A percentile compares a stretch with the other conserved stretches of the same genome.
Evolutionary conservation across 495 filamentous ascomycete species (phyloP).

Genomic region (Alectoria sarmentosa): DNA sequence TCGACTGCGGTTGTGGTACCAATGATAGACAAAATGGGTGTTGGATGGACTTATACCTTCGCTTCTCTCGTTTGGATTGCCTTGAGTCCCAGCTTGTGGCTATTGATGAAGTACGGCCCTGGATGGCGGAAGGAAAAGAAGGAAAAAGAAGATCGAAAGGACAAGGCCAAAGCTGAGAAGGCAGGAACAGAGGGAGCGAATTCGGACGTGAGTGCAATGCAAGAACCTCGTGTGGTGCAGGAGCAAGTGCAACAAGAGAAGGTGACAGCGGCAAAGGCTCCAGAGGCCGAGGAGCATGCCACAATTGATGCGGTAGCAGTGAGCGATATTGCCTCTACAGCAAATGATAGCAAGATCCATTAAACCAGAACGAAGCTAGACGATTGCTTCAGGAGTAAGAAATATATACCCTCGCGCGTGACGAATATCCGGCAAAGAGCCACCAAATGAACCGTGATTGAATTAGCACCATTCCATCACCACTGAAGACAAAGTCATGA

Average conservation of each 20-base stretch:
- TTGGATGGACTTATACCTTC: slow-evolving; percentile 66
- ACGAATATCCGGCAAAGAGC: background rate
- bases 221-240: background rate
- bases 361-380: background rate
- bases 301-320: background rate
- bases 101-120: slow-evolving; percentile 40
- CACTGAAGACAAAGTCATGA: no score
- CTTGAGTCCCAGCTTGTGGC: slow-evolving; percentile 46
- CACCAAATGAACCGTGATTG: background rate
- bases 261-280: background rate
- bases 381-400: background rate
- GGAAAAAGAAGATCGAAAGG: slow-evolving; percentile 7
- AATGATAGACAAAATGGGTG: slow-evolving; percentile 58
- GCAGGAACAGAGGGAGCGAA: background rate
- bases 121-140: slow-evolving; percentile 42
- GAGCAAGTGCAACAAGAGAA: background rate
- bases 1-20: slow-evolving; percentile 58
- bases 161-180: slow-evolving; percentile 1
- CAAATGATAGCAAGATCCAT: background rate
- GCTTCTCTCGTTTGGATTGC: slow-evolving; percentile 47
- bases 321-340: background rate
- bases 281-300: background rate
- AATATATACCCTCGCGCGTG: background rate
- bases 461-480: no score
- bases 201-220: background rate